phyloP scores from a whole-genome alignment of 495 filamentous ascomycete genomes.

The Xylaria curta region DNA sequence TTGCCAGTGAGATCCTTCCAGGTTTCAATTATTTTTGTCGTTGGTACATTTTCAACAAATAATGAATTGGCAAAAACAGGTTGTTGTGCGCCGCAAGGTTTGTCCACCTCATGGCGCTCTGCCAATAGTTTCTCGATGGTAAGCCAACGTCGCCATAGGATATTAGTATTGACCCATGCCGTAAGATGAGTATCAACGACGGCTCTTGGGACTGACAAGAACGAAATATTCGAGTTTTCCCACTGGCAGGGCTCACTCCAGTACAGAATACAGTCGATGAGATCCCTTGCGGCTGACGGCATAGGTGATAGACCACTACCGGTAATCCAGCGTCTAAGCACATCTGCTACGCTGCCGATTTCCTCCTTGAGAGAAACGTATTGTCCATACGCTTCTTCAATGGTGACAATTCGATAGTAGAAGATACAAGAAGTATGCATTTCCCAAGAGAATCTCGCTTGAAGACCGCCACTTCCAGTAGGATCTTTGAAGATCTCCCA shows the following conservation, averaged over 20 bases:
- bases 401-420: neutral
- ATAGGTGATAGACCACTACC: neutral
- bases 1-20: neutral
- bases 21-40: neutral
- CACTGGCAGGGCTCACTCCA: neutral
- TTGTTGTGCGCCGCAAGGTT: neutral
- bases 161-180: neutral
- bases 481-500: neutral
- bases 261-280: neutral
- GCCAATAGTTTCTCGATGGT: neutral
- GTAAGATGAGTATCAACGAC: neutral
- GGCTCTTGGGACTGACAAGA: neutral
- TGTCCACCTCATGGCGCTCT: neutral
- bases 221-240: neutral
- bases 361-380: neutral
- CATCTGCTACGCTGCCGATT: neutral
- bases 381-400: neutral
- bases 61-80: neutral
- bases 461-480: neutral
- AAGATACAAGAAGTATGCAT: neutral
- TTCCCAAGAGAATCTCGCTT: neutral
- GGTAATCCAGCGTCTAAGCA: neutral
- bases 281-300: neutral
- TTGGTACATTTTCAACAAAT: neutral
- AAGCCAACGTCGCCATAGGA: neutral